Evolutionary conservation across 2,329 filamentous ascomycete genomes (phyloP), one percentile per base, ranked within the genome.

Genomic region (Curvularia sp.): DNA sequence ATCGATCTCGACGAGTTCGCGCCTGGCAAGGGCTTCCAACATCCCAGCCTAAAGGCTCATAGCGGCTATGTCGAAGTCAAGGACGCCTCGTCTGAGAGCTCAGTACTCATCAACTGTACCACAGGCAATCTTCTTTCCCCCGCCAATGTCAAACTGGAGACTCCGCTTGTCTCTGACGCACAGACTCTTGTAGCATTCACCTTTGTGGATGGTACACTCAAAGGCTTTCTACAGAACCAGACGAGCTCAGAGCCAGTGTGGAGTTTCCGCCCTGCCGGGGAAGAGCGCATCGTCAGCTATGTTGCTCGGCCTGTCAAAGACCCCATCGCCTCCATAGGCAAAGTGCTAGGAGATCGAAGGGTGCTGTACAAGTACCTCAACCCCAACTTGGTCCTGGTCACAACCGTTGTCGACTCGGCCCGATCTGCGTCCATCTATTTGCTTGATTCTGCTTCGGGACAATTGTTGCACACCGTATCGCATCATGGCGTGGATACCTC

Each of bases 311-410:
- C 92, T 9, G 73, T 84, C 2, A 89, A 94, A 64, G 93, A 99
- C 68, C 92, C 92, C 0, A 88, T 98, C 47, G 94, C 95, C 3
- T 98, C 95, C 0, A 97, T 99, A 67, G 95, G 95, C 9, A 92
- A 92, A 58, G 95, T 98, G 1, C 85, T 99, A 21, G 93, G 93
- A 25, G 90, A 99, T 71, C 87, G 95, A 42, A 89, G 88, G n/a
- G 95, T 99, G 47, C 86, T 94, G 63, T 99, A 99, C 86, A 99
- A 99, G 80, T 98, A 98, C 74, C 81, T 99, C 39, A 97, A 96
- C 79, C 87, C 91, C 0, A 97, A 96, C 77, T 85, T 92, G 6
- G 82, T 93, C 2, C 84, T 98, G 0, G 82, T 97, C 45, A 91
- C 90, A 1, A 83, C 91, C 1, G 79, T 88, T 2, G 83, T 89